Conservation (phyloP, 345 rosid genomes). For the Lepidium sativum region DNA sequence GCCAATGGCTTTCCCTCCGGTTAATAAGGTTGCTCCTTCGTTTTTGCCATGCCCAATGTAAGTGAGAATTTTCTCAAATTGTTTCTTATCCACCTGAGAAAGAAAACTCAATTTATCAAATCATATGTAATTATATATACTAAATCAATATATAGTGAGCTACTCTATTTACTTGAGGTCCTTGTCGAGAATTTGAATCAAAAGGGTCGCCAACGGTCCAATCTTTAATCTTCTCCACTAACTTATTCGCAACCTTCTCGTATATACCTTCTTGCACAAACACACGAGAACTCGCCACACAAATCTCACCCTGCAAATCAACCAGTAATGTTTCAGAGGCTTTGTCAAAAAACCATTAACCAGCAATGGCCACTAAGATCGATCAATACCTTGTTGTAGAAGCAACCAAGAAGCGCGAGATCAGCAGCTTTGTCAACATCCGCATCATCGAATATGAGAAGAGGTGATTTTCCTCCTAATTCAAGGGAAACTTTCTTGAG, state of each 20-base stretch:
- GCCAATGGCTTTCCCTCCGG: constrained; percentile 51
- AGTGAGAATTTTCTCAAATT: constrained; percentile 45
- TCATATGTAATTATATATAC: background rate
- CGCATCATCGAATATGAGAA: constrained; percentile 72
- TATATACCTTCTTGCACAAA: constrained; percentile 81
- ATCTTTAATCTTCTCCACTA: constrained; percentile 45
- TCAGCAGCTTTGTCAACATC: constrained; percentile 48
- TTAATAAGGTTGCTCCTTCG: constrained; percentile 65
- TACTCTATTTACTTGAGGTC: constrained; percentile 55
- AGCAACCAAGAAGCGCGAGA: constrained; percentile 45
- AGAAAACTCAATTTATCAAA: background rate
- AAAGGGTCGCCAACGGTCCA: constrained; percentile 79
- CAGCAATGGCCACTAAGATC: background rate
- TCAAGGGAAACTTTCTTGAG: constrained; percentile 68
- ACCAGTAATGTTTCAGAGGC: background rate
- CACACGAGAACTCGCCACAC: constrained; percentile 68
- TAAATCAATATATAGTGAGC: background rate
- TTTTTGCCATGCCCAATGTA: constrained; percentile 63
- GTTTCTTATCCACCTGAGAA: constrained; percentile 47
- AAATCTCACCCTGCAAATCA: constrained; percentile 56
- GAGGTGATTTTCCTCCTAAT: constrained; percentile 83
- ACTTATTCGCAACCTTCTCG: constrained; percentile 38
- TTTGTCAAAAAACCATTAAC: too few relatives aligned
- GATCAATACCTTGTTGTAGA: constrained; percentile 45
- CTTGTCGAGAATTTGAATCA: constrained; percentile 40